A percentile compares a stretch with the other conserved stretches of the same genome.
Evolutionary conservation across 768 basidiomycete species (phyloP).

Genomic region (Mycena chlorophos): DNA sequence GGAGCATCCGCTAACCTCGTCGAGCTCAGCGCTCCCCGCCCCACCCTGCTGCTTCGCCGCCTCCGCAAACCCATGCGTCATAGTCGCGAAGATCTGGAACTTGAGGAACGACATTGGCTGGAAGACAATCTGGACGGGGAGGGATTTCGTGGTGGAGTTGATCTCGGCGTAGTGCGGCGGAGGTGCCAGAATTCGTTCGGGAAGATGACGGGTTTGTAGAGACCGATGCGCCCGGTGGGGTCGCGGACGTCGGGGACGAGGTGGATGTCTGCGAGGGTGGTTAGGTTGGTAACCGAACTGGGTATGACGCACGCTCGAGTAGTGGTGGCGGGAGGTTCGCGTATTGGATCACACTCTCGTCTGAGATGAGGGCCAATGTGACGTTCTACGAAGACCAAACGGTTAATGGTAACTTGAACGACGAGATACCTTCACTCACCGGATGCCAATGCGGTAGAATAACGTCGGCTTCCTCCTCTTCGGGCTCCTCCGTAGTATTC

Average conservation of each 20-base stretch:
- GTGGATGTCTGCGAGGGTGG: constrained; percentile 53
- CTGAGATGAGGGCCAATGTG: constrained; percentile 82
- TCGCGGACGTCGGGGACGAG: constrained; percentile 63
- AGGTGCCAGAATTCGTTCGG: constrained; percentile 96
- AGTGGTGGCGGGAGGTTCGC: constrained; percentile 58
- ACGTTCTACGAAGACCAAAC: constrained; percentile 77
- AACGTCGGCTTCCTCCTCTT: constrained; percentile 51
- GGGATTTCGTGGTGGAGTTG: constrained; percentile 73
- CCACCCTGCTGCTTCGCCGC: constrained; percentile 78
- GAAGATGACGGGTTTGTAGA: constrained; percentile 87
- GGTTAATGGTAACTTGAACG: not conserved
- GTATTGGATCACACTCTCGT: constrained; percentile 56
- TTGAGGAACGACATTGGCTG: constrained; percentile 85
- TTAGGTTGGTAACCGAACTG: not conserved
- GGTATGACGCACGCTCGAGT: constrained; percentile 53
- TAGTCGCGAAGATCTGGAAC: constrained; percentile 81
- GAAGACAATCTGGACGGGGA: constrained; percentile 83
- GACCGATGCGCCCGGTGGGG: constrained; percentile 61
- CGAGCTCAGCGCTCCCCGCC: constrained; percentile 68
- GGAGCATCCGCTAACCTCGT: constrained; percentile 94
- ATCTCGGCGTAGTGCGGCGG: constrained; percentile 79
- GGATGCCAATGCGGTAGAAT: constrained; percentile 85
- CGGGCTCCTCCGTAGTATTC: constrained; percentile 40
- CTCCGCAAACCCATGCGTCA: constrained; percentile 87
- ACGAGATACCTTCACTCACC: constrained; percentile 44